These are phyloP conservation scores for Colletotrichum cereale DNA, from an alignment of 2,329 filamentous ascomycete genomes.

Conservation along the genomic window DNA sequence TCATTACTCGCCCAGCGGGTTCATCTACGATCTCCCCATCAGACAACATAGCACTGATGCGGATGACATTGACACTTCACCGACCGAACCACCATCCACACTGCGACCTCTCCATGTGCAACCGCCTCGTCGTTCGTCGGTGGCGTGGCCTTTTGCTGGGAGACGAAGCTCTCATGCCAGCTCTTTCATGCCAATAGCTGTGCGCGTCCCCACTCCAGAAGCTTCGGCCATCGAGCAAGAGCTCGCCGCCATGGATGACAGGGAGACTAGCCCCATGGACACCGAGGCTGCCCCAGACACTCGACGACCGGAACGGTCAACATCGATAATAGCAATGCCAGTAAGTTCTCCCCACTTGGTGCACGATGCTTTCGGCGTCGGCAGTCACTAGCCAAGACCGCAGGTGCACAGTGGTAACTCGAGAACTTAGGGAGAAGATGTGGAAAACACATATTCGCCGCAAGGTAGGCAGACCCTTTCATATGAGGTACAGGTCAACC, in stretches of 20 bases:
- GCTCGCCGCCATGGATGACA: too few species aligned
- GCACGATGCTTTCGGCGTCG: not conserved
- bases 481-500: slow-evolving; percentile 2
- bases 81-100: not conserved
- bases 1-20: slow-evolving; percentile 23
- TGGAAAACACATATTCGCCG: not conserved
- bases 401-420: not conserved
- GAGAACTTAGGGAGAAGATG: not conserved
- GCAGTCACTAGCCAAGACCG: not conserved
- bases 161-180: not conserved
- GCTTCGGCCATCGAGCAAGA: slow-evolving; percentile 1
- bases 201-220: not conserved
- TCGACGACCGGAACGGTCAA: not conserved
- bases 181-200: not conserved
- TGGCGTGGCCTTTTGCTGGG: not conserved
- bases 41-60: not conserved
- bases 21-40: slow-evolving; percentile 28
- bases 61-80: not conserved
- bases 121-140: not conserved
- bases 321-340: not conserved
- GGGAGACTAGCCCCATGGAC: not conserved
- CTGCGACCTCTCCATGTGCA: not conserved
- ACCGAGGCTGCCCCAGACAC: not conserved
- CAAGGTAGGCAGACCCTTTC: not conserved
- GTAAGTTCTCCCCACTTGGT: not conserved